Evolutionary conservation across 352 stramenopile species (phyloP).

Genomic region (Aphanomyces astaci): DNA sequence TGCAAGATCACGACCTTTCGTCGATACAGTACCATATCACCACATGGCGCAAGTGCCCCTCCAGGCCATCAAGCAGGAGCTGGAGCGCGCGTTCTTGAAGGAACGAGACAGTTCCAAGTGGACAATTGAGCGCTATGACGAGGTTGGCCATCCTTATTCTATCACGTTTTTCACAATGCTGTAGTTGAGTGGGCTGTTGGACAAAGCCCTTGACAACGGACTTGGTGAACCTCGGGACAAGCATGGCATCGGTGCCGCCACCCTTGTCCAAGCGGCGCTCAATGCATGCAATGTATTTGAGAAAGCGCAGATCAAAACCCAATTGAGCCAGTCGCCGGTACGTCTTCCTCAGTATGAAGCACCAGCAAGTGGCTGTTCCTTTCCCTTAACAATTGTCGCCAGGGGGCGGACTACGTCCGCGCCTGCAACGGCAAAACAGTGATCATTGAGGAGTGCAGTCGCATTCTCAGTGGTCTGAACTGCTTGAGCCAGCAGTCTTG

Average conservation of each 20-base stretch:
- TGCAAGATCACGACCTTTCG: not conserved
- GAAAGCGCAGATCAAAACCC: conserved; percentile 7
- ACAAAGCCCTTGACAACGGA: conserved; percentile 9
- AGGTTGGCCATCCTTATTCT: not conserved
- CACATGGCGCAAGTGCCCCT: not conserved
- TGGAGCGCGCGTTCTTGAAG: not conserved
- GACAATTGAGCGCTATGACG: conserved; percentile 13
- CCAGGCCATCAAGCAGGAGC: conserved; percentile 10
- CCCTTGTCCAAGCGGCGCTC: conserved; percentile 14
- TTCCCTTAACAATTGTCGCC: not conserved
- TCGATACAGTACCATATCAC: too few species aligned
- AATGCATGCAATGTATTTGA: conserved; percentile 14
- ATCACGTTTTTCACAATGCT: not conserved
- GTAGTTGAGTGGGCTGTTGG: conserved; percentile 3
- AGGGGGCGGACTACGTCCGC: conserved; percentile 12
- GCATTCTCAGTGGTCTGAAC: conserved; percentile 17
- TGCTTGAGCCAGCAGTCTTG: conserved; percentile 1
- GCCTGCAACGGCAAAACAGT: conserved; percentile 19
- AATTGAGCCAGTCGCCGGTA: not conserved
- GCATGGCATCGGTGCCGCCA: conserved; percentile 5
- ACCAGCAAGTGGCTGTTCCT: not conserved
- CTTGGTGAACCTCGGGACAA: conserved; percentile 11
- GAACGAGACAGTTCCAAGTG: conserved; percentile 3
- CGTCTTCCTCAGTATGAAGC: too few species aligned
- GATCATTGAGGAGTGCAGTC: conserved; percentile 9